phyloP scores from a whole-genome alignment of 192 early-diverging fungal species.

The Gryganskiella cystojenkinii region DNA sequence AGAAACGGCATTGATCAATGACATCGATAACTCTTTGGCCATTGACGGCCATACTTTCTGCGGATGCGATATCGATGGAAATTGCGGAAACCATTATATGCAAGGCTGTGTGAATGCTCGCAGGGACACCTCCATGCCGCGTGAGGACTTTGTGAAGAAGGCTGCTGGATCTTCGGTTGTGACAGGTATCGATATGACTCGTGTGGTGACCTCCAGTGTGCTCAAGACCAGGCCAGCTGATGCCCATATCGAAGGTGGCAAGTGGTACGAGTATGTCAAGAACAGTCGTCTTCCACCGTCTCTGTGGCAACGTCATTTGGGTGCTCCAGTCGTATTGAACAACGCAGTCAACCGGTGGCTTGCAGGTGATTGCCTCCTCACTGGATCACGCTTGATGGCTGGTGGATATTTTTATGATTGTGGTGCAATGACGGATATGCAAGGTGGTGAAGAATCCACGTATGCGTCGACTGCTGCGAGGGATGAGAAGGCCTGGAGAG shows the following conservation, averaged over 20 bases:
- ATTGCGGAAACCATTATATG: constrained; percentile 1
- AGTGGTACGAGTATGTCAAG: constrained; percentile 3
- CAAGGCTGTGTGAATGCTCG: constrained; percentile 3
- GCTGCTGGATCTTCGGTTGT: constrained; percentile 4
- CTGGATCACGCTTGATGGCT: constrained; percentile 2
- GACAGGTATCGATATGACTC: constrained; percentile 1
- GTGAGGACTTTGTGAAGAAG: neutral
- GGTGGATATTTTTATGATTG: constrained; percentile 1
- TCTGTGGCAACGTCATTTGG: constrained; percentile 3
- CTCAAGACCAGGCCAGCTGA: constrained; percentile 2
- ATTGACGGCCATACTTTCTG: constrained; percentile 1
- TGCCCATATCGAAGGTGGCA: constrained; percentile 6
- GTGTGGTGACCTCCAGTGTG: constrained; percentile 6
- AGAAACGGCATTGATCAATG: constrained; percentile 5
- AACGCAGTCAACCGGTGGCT: constrained; percentile 1
- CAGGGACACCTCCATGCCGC: neutral
- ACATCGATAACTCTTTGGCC: neutral
- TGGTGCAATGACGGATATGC: neutral
- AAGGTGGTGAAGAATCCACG: neutral
- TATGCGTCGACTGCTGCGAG: neutral
- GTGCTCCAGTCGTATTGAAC: constrained; percentile 2
- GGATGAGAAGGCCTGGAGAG: constrained; percentile 3
- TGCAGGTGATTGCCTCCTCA: neutral
- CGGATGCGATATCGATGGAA: neutral
- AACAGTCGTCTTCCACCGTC: neutral